Percentiles rank a stretch among this genome's conserved stretches.
phyloP scores from a whole-genome alignment of 2,329 filamentous ascomycete species.

The Nemania sp. region DNA sequence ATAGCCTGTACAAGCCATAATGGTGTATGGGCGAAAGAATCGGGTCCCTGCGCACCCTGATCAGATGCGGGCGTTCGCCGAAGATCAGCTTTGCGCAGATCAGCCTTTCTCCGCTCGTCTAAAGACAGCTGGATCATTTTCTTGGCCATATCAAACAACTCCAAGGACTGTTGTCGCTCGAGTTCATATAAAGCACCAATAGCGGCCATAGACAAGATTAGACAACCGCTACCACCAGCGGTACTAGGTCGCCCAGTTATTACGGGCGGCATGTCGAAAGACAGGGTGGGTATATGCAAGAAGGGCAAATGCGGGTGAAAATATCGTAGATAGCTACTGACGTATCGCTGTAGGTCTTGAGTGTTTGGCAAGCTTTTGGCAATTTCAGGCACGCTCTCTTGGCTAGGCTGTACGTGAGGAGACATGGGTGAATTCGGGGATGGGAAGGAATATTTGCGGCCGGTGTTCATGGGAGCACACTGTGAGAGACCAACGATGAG shows the following conservation, averaged over 20 bases:
- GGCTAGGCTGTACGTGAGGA: slow-evolving; percentile 61
- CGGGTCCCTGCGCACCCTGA: slow-evolving; percentile 61
- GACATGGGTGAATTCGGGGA: slow-evolving; percentile 67
- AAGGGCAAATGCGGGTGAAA: slow-evolving; percentile 98
- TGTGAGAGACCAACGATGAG: slow-evolving; percentile 71
- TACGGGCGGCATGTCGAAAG: slow-evolving; percentile 83
- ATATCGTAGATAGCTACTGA: slow-evolving; percentile 88
- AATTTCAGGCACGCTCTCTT: slow-evolving; percentile 63
- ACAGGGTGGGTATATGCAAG: slow-evolving; percentile 88
- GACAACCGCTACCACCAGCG: slow-evolving; percentile 84
- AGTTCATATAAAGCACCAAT: slow-evolving; percentile 81
- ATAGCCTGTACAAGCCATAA: slow-evolving; percentile 97
- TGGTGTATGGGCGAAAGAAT: slow-evolving; percentile 79
- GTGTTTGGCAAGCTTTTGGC: slow-evolving; percentile 79
- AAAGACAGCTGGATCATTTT: slow-evolving; percentile 95
- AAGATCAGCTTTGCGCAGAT: slow-evolving; percentile 75
- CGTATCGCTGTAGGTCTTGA: slow-evolving; percentile 87
- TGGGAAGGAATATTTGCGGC: slow-evolving; percentile 74
- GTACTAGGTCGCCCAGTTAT: slow-evolving; percentile 70
- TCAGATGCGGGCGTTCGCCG: slow-evolving; percentile 63
- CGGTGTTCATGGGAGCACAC: slow-evolving; percentile 63
- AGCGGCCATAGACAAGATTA: slow-evolving; percentile 90
- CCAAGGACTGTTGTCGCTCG: slow-evolving; percentile 81
- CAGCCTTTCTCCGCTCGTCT: slow-evolving; percentile 88
- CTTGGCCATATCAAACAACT: slow-evolving; percentile 92